Evolutionary conservation across 257 asterid species (phyloP).

Genomic region (Solanum arcanum): DNA sequence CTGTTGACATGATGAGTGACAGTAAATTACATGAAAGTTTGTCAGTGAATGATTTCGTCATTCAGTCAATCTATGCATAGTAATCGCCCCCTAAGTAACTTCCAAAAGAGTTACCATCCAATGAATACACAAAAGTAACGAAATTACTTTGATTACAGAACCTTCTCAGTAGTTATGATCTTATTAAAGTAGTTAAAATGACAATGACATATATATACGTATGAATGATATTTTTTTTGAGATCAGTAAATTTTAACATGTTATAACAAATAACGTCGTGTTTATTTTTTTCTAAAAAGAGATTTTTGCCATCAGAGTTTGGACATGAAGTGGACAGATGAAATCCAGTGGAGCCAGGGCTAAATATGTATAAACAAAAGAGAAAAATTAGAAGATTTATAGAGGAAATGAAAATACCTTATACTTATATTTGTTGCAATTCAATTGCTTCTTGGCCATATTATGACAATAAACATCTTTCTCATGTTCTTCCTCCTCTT

Average conservation of each 20-base stretch:
- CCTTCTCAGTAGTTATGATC: neutral
- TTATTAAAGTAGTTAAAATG: neutral
- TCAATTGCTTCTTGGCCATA: conserved; percentile 33
- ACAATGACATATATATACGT: neutral
- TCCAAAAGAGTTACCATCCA: neutral
- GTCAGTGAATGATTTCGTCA: neutral
- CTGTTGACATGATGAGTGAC: neutral
- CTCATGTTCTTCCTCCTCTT: conserved; percentile 19
- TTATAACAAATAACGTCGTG: too few species aligned
- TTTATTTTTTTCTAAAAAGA: neutral
- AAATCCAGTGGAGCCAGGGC: conserved; percentile 27
- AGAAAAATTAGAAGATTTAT: conserved; percentile 13
- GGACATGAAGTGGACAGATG: conserved; percentile 31
- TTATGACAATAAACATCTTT: conserved; percentile 22
- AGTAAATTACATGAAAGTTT: neutral
- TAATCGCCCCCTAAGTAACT: neutral
- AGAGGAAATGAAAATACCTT: conserved; percentile 13
- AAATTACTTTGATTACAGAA: neutral
- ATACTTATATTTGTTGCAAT: conserved; percentile 25
- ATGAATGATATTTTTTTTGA: too few species aligned
- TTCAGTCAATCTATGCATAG: neutral
- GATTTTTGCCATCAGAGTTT: conserved; percentile 30
- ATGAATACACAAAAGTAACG: neutral
- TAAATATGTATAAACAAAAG: conserved; percentile 21
- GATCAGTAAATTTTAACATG: neutral